Evolutionary conservation across 768 basidiomycete genomes (phyloP), one percentile per base, ranked within the genome.

Genomic region (Leccinum uliginosum): DNA sequence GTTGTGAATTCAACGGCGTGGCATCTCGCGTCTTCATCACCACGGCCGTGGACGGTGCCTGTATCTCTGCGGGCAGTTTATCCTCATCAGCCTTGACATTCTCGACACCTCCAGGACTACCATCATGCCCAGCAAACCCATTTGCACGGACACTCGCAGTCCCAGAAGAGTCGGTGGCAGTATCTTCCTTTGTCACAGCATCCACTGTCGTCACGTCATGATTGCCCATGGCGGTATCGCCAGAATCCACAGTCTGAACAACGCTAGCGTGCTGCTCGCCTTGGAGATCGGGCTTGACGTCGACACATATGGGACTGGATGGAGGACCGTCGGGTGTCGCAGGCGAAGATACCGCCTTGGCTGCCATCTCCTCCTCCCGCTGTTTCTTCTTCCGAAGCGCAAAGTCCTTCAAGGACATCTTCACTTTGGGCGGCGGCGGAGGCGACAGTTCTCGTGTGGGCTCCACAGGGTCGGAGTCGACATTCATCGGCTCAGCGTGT

Each of bases 351-450:
- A 54, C 26, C 26, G 64, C 60, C 55, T 72, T 70, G 5, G 69
- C 70, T 1, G 66, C 72, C 64, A 67, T 67, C 55, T 76, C 74
- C 60, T 80, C 78, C 60, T 81, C 80, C 53, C 76, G 73, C 61
- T 78, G 75, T 67, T 78, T 79, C 74, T 78, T 79, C 75, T 78
- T 83, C 55, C 84, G 69, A 29, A 80, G 54, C 29, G 77, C 80
- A 61, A 83, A 85, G 58, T 85, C 83, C 61, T 79, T 80, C 49
- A 85, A 65, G 0, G 83, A 81, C 68, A 84, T 62, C 57, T 78
- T 77, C 60, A 83, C 83, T 45, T 84, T 82, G 49, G 82, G 81
- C 12, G 70, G 70, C 6, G 72, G 71, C 12, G 68, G 71, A 0
- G 70, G 69, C 2, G 72, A 75, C 2, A 60, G 62, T 4, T 62